Evolutionary conservation across 352 stramenopile genomes (phyloP).

Genomic region (Pythium rhizo-oryzae): DNA sequence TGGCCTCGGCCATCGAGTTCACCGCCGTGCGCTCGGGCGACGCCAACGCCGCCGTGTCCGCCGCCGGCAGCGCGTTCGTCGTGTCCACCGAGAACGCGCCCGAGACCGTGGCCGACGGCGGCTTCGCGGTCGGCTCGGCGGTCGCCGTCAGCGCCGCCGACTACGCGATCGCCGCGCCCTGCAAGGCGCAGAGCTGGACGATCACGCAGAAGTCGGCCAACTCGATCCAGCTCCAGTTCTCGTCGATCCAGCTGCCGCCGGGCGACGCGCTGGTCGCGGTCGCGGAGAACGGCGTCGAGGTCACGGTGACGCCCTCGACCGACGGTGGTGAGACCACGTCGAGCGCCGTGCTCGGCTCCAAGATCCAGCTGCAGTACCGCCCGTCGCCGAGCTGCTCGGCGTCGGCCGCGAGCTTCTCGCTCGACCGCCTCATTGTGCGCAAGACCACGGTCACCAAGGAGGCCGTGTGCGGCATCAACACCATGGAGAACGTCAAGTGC

Average conservation of each 20-base stretch:
- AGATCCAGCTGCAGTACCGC: slow-evolving; percentile 46
- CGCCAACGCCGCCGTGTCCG: slow-evolving; percentile 11
- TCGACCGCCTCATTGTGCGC: slow-evolving; percentile 17
- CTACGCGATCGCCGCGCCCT: slow-evolving; percentile 44
- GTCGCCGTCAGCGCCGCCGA: slow-evolving; percentile 31
- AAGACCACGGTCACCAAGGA: slow-evolving; percentile 50
- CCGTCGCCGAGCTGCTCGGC: slow-evolving; percentile 32
- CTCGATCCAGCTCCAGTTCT: slow-evolving; percentile 49
- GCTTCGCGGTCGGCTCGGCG: slow-evolving; percentile 40
- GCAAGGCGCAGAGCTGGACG: slow-evolving; percentile 47
- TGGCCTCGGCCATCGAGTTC: slow-evolving; percentile 18
- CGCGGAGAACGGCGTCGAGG: slow-evolving; percentile 36
- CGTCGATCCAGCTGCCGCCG: slow-evolving; percentile 28
- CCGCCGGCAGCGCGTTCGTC: slow-evolving; percentile 5
- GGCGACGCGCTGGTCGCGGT: slow-evolving; percentile 49
- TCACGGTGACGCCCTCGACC: slow-evolving; percentile 28
- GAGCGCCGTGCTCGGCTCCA: slow-evolving; percentile 34
- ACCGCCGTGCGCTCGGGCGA: slow-evolving; percentile 7
- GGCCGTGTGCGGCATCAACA: slow-evolving; percentile 53
- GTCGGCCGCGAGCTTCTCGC: slow-evolving; percentile 39
- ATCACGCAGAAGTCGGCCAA: slow-evolving; percentile 48
- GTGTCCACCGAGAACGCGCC: slow-evolving; percentile 21
- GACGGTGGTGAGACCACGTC: slow-evolving; percentile 36
- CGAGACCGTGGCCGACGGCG: slow-evolving; percentile 34
- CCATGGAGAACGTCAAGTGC: slow-evolving; percentile 64